Evolutionary conservation across 2,329 filamentous ascomycete genomes (phyloP).

Genomic region (Ustilaginoidea virens): DNA sequence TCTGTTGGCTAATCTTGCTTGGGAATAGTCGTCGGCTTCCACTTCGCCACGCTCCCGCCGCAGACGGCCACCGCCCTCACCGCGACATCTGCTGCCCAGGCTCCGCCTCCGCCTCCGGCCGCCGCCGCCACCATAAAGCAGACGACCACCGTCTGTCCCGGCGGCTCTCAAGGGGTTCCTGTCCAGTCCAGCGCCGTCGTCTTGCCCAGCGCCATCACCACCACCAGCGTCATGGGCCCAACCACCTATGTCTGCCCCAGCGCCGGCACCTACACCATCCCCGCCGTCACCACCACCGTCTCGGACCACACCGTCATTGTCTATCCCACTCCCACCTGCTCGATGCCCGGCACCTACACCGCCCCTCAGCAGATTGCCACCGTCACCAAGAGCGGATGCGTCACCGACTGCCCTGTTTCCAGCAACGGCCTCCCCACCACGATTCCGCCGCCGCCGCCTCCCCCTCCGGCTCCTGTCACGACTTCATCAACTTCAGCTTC

Average conservation of each 20-base stretch:
- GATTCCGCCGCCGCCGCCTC: constrained; percentile 12
- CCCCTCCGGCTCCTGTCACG: constrained; percentile 12
- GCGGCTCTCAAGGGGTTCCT: constrained; percentile 44
- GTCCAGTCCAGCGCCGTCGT: constrained; percentile 54
- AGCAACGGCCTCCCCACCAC: constrained; percentile 22
- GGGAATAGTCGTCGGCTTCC: no score
- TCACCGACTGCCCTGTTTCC: constrained; percentile 57
- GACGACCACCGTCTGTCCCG: constrained; percentile 51
- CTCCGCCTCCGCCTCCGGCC: constrained; percentile 51
- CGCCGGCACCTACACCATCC: constrained; percentile 63
- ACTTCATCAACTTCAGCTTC: no score
- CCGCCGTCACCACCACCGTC: constrained; percentile 47
- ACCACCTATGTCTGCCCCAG: constrained; percentile 61
- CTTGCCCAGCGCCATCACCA: constrained; percentile 38
- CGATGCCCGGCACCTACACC: constrained; percentile 58
- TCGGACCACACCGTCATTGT: constrained; percentile 38
- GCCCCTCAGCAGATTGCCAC: constrained; percentile 51
- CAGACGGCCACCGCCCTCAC: constrained; percentile 28
- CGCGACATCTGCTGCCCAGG: constrained; percentile 33
- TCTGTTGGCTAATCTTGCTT: no score
- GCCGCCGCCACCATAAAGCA: constrained; percentile 53
- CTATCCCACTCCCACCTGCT: constrained; percentile 50
- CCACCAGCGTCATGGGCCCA: constrained; percentile 51
- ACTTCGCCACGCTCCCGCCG: no score
- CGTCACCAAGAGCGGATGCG: constrained; percentile 50